These are phyloP conservation scores for Breviolum minutum DNA, from an alignment of 73 alveolate species.

Conservation along the genomic window DNA sequence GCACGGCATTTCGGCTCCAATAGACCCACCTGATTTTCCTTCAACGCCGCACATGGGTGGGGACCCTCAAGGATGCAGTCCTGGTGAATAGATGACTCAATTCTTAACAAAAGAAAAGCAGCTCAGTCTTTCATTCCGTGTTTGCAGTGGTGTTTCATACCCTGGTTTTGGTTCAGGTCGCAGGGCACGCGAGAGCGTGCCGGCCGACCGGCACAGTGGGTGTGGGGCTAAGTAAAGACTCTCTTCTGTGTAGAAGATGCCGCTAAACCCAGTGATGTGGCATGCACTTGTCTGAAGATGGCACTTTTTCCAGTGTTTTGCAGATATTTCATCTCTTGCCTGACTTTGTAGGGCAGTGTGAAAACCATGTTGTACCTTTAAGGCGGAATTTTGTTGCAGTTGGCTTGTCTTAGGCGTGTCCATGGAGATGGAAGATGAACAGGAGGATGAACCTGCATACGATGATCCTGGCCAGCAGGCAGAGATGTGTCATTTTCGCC, in stretches of 20 bases:
- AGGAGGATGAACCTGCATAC: slow-evolving; percentile 84
- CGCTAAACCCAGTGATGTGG: neutral
- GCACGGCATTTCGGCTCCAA: slow-evolving; percentile 5
- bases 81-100: neutral
- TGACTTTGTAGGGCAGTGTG: no score
- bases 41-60: slow-evolving; percentile 56
- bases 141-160: neutral
- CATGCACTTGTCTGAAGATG: neutral
- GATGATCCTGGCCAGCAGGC: slow-evolving; percentile 95
- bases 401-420: neutral
- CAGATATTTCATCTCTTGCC: no score
- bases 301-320: no score
- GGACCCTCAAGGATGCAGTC: neutral
- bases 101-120: no score
- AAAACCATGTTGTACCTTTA: no score
- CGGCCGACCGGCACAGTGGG: slow-evolving; percentile 93
- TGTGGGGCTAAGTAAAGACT: neutral
- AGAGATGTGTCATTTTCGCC: neutral
- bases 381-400: no score
- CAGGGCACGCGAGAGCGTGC: slow-evolving; percentile 45
- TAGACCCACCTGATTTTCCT: slow-evolving; percentile 17
- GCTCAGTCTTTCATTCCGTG: no score
- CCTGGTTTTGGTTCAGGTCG: slow-evolving; percentile 27
- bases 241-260: no score
- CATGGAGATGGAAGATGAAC: slow-evolving; percentile 83